These are phyloP conservation scores for Solanum pinnatisectum DNA, from an alignment of 257 asterid species.

Conservation along the genomic window DNA sequence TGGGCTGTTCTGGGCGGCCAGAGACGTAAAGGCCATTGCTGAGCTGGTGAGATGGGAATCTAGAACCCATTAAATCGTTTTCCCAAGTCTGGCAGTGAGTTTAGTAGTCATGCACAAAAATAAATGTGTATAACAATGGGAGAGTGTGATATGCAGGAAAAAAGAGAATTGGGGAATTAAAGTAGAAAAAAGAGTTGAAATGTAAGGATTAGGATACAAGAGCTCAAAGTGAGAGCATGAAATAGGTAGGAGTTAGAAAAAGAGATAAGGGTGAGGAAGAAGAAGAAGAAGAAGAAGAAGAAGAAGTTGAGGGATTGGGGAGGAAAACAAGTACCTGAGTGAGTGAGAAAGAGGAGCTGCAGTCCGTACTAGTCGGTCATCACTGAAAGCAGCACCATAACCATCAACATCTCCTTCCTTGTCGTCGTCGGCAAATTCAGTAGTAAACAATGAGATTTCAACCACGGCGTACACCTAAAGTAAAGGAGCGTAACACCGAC, in stretches of 20 bases:
- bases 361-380: not conserved
- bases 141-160: not conserved
- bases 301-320: no score
- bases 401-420: not conserved
- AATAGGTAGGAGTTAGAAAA: not conserved
- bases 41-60: slow-evolving; percentile 94
- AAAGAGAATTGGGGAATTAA: not conserved
- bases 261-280: not conserved
- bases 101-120: not conserved
- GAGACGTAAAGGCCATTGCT: slow-evolving; percentile 88
- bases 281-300: not conserved
- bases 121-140: not conserved
- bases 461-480: not conserved
- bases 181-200: not conserved
- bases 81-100: not conserved
- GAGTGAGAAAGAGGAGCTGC: not conserved
- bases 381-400: no score
- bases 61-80: slow-evolving; percentile 61
- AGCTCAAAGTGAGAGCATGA: not conserved
- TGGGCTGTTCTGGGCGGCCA: slow-evolving; percentile 86
- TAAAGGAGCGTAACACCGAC: not conserved
- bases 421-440: not conserved
- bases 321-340: not conserved
- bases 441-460: not conserved
- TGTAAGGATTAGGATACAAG: not conserved